A percentile compares a stretch with the other conserved stretches of the same genome.
Evolutionary conservation across 139 green algal genomes (phyloP).

Genomic region (Micractinium conductrix): DNA sequence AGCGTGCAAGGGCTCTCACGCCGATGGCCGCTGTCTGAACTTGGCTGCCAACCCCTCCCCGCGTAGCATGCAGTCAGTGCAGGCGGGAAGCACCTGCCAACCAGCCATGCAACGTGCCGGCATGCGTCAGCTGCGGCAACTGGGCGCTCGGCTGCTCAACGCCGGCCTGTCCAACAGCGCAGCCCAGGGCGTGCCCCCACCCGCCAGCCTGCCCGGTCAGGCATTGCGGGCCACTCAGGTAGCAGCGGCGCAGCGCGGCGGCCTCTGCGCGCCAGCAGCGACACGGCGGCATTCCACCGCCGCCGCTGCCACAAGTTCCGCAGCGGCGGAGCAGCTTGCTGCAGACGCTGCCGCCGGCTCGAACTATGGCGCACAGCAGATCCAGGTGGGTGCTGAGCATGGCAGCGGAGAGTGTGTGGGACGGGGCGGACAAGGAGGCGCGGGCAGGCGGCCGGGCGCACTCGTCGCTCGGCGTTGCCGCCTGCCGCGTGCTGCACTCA

Average conservation of each 20-base stretch:
- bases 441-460: too few species aligned
- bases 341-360: not conserved
- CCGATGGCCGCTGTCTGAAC: too few species aligned
- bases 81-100: not conserved
- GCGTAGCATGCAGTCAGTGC: too few species aligned
- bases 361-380: constrained; percentile 49
- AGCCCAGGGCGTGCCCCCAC: too few species aligned
- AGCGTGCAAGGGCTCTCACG: too few species aligned
- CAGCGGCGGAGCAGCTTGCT: constrained; percentile 3
- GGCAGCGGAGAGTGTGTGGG: too few species aligned
- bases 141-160: too few species aligned
- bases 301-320: constrained; percentile 3
- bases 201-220: too few species aligned
- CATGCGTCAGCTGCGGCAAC: not conserved
- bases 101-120: not conserved
- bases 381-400: constrained; percentile 32
- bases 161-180: not conserved
- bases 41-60: too few species aligned
- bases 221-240: not conserved
- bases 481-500: too few species aligned
- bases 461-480: too few species aligned
- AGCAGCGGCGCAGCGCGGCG: not conserved
- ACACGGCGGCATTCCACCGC: not conserved
- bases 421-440: too few species aligned
- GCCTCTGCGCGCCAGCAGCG: not conserved